Evolutionary conservation across 257 asterid species (phyloP).

Genomic region (Salvia miltiorrhiza): DNA sequence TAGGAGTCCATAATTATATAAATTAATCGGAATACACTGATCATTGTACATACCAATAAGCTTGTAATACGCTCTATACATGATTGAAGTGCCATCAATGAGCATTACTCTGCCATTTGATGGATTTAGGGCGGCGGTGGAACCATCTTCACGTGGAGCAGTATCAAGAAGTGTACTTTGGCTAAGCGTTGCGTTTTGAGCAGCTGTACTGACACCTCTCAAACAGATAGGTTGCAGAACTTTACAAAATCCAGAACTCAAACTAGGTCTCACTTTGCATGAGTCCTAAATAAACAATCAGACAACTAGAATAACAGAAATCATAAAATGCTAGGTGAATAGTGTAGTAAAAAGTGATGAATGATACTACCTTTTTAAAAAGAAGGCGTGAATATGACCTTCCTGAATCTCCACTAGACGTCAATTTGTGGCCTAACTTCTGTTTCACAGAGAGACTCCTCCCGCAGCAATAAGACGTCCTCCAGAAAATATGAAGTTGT

Average conservation of each 20-base stretch:
- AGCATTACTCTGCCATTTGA: conserved; percentile 88
- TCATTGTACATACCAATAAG: conserved; percentile 64
- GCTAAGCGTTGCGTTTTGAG: conserved; percentile 34
- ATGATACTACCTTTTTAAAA: conserved; percentile 37
- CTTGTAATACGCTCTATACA: conserved; percentile 87
- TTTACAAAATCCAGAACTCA: conserved; percentile 30
- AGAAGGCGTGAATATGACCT: conserved; percentile 31
- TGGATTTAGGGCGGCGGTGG: conserved; percentile 26
- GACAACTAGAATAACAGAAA: background rate
- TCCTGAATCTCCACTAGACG: conserved; percentile 11
- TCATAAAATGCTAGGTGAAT: background rate
- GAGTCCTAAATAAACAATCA: conserved; percentile 35
- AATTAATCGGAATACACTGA: background rate
- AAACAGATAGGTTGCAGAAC: conserved; percentile 27
- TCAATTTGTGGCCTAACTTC: conserved; percentile 21
- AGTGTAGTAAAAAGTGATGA: background rate
- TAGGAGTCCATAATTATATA: background rate
- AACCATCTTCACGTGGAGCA: conserved; percentile 30
- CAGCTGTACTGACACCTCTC: conserved; percentile 27
- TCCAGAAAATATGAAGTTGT: conserved; percentile 41
- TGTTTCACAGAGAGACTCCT: conserved; percentile 24
- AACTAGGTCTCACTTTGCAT: conserved; percentile 26
- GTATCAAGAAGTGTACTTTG: conserved; percentile 33
- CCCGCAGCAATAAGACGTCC: no score
- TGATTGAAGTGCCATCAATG: conserved; percentile 84